phyloP scores from a whole-genome alignment of 2,329 filamentous ascomycete genomes.

The Trichoderma sp. region DNA sequence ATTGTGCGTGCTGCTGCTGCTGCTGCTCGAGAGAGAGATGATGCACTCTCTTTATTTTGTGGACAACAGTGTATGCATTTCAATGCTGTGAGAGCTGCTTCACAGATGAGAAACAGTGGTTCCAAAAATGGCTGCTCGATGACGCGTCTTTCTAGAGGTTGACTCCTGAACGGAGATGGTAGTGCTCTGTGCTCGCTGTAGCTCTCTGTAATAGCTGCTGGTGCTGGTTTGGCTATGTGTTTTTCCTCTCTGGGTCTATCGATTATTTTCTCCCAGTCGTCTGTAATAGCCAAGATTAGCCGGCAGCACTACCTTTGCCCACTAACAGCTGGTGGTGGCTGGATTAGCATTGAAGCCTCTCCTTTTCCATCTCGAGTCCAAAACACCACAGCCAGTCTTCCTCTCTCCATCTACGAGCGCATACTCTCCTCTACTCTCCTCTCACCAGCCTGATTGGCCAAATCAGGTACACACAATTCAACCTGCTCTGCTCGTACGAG shows the following conservation, averaged over 20 bases:
- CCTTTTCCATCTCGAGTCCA: not conserved
- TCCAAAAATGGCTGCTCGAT: not conserved
- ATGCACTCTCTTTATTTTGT: not conserved
- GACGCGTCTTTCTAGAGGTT: not conserved
- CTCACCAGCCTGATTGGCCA: not conserved
- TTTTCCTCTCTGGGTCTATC: not conserved
- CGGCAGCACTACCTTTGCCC: not conserved
- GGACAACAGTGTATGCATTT: not conserved
- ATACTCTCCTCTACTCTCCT: not conserved
- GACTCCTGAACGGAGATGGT: not conserved
- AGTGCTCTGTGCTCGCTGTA: not conserved
- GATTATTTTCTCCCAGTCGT: not conserved
- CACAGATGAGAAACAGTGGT: not conserved
- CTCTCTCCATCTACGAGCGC: not conserved
- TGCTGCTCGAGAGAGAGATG: not conserved
- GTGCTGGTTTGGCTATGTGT: not conserved
- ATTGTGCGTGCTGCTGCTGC: not conserved
- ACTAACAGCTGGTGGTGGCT: not conserved
- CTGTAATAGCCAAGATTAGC: not conserved
- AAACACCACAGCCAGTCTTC: slow-evolving; percentile 10
- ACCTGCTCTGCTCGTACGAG: not conserved
- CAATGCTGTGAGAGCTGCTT: not conserved
- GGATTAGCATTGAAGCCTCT: not conserved
- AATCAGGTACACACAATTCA: not conserved
- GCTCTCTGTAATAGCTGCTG: not conserved